Base-by-base conservation (phyloP, 2,329 filamentous ascomycete species). In the Colletotrichum tofieldiae region DNA sequence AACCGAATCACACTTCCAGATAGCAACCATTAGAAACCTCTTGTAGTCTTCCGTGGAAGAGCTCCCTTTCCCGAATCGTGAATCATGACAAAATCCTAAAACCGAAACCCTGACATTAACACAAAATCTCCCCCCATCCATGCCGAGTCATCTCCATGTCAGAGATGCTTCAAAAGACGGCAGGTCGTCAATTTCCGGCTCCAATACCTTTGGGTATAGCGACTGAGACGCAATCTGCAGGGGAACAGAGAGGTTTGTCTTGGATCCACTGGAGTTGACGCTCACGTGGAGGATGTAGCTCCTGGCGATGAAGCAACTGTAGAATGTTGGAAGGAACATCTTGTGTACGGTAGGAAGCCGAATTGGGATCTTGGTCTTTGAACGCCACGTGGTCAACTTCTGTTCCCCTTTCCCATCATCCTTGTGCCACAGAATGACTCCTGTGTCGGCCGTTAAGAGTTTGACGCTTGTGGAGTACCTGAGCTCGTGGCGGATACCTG, bases 261-360 rank as follows among this genome's bases (percentile, higher is more conserved):
- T 85, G 62, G 81, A 79, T 5, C 84, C 81, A 18, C 82, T 84
- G 3, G 82, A 80, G 12, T 79, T 82, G 12, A 90, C 76, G n/a
- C 80, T 78, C 51, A 87, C 75, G 74, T 85, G 84, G 39, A 90
- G 77, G 11, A 85, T 83, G 78, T 91, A 91, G 20, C 85, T 84
- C 35, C 89, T 85, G 12, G 87, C 87, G 39, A 84, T 81, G 77
- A 90, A 85, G 81, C 89, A 91, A 14, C 85, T 87, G 81, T 90
- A 87, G 77, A 90, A 91, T 2, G 87, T 87, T 0, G 89, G 89
- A 23, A 90, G 73, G 75, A 90, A 88, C 20, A 85, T 81, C 77
- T 86, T 87, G 76, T 84, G 86, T 39, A 80, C 77, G 12, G 80
- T 78, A 5, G 88, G 86, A 32, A 90, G 77, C 12, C 79, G 76